These are phyloP conservation scores for Chamaecrista fasciculata DNA, from an alignment of 306 rosid genomes.

Conservation along the genomic window DNA sequence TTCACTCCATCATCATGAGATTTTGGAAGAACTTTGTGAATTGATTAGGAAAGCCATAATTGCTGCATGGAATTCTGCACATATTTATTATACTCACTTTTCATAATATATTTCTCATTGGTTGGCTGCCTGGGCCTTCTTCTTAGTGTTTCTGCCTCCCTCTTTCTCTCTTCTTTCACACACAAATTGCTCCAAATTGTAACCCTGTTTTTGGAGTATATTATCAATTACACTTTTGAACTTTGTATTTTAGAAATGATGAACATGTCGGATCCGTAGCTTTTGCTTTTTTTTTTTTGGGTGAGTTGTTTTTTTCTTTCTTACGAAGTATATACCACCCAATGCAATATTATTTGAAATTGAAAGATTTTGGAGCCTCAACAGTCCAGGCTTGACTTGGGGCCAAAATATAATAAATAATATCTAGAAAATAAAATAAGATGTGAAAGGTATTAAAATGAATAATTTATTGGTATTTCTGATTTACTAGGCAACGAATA, in stretches of 20 bases:
- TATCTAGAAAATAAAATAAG: too few species aligned
- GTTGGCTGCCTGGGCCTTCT: not conserved
- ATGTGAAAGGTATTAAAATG: too few species aligned
- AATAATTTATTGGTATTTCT: too few species aligned
- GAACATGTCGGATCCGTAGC: constrained; percentile 43
- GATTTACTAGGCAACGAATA: too few species aligned
- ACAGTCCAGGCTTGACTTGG: too few species aligned
- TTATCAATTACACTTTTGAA: constrained; percentile 47
- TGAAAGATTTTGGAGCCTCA: too few species aligned
- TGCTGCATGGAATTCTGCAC: constrained; percentile 81
- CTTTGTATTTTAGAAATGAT: constrained; percentile 39
- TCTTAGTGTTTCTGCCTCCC: not conserved
- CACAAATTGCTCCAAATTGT: constrained; percentile 36
- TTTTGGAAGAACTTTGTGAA: constrained; percentile 53
- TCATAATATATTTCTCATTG: too few species aligned
- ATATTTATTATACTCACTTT: not conserved
- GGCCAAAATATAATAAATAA: too few species aligned
- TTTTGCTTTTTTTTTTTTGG: not conserved
- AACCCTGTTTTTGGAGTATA: constrained; percentile 36
- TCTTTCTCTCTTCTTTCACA: constrained; percentile 6
- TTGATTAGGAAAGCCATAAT: constrained; percentile 57
- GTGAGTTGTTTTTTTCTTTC: too few species aligned
- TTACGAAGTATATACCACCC: too few species aligned
- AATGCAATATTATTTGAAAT: too few species aligned
- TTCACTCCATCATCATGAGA: constrained; percentile 65